A percentile compares a stretch with the other conserved stretches of the same genome.
Evolutionary conservation across 495 filamentous ascomycete genomes (phyloP).

Genomic region (Lentithecium fluviatile): DNA sequence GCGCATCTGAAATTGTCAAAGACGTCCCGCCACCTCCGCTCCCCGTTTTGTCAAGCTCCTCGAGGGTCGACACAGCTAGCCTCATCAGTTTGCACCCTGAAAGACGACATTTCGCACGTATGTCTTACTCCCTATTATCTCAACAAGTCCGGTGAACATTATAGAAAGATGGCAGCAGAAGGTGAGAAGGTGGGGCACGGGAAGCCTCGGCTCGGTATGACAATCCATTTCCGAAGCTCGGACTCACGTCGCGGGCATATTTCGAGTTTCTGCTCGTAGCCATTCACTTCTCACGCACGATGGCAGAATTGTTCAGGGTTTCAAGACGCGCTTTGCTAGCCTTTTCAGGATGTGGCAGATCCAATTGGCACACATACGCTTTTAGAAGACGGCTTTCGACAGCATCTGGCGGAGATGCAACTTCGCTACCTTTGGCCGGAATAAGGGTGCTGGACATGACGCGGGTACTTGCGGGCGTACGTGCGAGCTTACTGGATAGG

Average conservation of each 20-base stretch:
- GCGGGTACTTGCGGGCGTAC: conserved; percentile 87
- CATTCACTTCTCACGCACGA: background rate
- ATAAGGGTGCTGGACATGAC: conserved; percentile 95
- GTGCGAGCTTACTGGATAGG: conserved; percentile 39
- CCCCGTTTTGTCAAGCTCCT: conserved; percentile 69
- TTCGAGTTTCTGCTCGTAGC: background rate
- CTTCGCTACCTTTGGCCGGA: conserved; percentile 63
- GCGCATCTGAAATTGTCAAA: conserved; percentile 76
- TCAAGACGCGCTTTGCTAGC: conserved; percentile 1
- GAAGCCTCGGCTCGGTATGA: conserved; percentile 26
- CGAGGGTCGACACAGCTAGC: conserved; percentile 76
- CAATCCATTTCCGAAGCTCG: background rate
- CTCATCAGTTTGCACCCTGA: conserved; percentile 39
- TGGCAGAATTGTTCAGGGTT: conserved; percentile 2
- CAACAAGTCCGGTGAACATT: conserved; percentile 98
- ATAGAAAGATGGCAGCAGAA: conserved; percentile 31
- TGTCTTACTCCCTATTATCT: conserved; percentile 82
- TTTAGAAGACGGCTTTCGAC: conserved; percentile 10
- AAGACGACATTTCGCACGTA: conserved; percentile 11
- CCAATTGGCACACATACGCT: conserved; percentile 12
- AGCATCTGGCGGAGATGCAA: conserved; percentile 13
- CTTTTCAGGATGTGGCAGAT: background rate
- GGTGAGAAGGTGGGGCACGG: background rate
- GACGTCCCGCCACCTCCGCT: conserved; percentile 76
- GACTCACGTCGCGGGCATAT: conserved; percentile 4